phyloP scores from a whole-genome alignment of 306 rosid genomes.

The Medicago truncatula region DNA sequence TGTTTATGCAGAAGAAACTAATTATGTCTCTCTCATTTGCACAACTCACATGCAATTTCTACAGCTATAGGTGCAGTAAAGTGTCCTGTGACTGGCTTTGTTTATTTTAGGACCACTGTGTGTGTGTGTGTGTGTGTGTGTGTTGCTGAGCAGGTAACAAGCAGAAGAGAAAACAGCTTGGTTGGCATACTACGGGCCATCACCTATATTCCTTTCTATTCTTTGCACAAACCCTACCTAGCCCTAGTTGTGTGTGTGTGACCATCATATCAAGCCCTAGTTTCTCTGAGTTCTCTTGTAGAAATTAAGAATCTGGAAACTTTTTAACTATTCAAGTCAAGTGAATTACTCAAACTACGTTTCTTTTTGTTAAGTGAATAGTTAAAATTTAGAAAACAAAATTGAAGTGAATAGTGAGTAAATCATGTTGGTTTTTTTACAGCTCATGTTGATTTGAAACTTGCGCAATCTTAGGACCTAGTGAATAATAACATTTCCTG shows the following conservation, averaged over 20 bases:
- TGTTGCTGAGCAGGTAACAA: slow-evolving; percentile 45
- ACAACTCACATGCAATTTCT: slow-evolving; percentile 33
- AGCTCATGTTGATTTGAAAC: slow-evolving; percentile 11
- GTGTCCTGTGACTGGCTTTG: slow-evolving; percentile 28
- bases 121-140: too few relatives aligned
- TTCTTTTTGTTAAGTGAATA: too few relatives aligned
- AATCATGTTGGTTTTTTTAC: background rate
- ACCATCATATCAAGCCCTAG: slow-evolving; percentile 46
- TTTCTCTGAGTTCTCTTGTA: background rate
- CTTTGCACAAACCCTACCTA: slow-evolving; percentile 49
- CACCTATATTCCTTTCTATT: slow-evolving; percentile 43
- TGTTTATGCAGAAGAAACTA: slow-evolving; percentile 6
- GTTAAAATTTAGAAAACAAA: too few relatives aligned
- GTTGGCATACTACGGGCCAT: slow-evolving; percentile 41
- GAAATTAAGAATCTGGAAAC: background rate
- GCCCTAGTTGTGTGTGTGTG: slow-evolving; percentile 18
- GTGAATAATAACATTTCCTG: slow-evolving; percentile 17
- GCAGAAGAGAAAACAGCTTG: slow-evolving; percentile 32
- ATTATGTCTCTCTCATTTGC: slow-evolving; percentile 26
- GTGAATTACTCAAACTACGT: too few relatives aligned
- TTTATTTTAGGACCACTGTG: slow-evolving; percentile 47
- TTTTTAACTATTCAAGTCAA: background rate
- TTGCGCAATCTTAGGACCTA: slow-evolving; percentile 34
- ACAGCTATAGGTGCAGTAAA: slow-evolving; percentile 31
- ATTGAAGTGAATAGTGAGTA: too few relatives aligned